Conservation (phyloP, 2,329 filamentous ascomycete species). For the Cucurbitaria berberidis region DNA sequence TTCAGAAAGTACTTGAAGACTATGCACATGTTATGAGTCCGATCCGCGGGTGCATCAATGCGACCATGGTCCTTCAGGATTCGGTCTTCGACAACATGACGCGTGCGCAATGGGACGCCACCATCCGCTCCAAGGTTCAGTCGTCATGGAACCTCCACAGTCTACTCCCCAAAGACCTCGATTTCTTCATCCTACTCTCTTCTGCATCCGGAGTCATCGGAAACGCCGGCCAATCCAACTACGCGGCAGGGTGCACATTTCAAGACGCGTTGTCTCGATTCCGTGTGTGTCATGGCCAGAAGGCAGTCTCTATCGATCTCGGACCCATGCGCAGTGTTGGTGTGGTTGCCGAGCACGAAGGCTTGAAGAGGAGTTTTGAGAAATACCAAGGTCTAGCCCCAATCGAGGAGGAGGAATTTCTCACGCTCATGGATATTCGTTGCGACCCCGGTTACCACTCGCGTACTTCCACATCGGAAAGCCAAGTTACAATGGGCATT, state of each 20-base stretch:
- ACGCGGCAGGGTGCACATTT: conserved; percentile 33
- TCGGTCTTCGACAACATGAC: conserved; percentile 30
- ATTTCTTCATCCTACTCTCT: conserved; percentile 37
- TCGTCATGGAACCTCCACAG: conserved; percentile 43
- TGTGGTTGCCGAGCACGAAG: conserved; percentile 21
- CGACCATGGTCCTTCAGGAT: conserved; percentile 27
- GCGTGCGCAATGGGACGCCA: conserved; percentile 14
- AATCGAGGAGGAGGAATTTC: too few relatives aligned
- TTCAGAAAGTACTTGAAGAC: conserved; percentile 9
- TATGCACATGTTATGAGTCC: conserved; percentile 21
- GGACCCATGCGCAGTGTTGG: conserved; percentile 22
- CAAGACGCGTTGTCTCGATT: conserved; percentile 33
- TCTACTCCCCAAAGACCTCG: conserved; percentile 17
- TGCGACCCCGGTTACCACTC: too few relatives aligned
- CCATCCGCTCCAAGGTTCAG: conserved; percentile 36
- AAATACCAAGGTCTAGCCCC: too few relatives aligned
- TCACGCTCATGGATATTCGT: too few relatives aligned
- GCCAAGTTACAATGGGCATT: too few relatives aligned
- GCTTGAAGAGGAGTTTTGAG: too few relatives aligned
- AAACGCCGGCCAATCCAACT: conserved; percentile 28
- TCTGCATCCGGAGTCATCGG: conserved; percentile 29
- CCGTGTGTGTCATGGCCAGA: conserved; percentile 20
- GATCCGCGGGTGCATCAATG: conserved; percentile 32
- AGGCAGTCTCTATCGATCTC: conserved; percentile 24
- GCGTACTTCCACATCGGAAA: too few relatives aligned